Conservation (phyloP, 768 basidiomycete species). For the Chiua virens region DNA sequence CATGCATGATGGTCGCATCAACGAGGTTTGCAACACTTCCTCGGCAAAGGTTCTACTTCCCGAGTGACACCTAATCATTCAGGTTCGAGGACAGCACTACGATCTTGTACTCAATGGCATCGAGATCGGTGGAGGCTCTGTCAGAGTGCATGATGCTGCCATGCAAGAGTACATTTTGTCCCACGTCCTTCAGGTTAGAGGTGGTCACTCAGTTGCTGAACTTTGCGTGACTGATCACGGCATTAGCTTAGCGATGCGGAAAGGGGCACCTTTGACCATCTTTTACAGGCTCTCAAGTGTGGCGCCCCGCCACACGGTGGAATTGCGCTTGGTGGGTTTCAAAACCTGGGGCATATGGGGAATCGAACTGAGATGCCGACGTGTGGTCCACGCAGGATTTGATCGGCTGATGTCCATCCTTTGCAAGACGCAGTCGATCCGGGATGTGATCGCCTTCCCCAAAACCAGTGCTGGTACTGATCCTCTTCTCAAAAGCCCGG, state of each 20-base stretch:
- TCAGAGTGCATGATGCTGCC: slow-evolving; percentile 83
- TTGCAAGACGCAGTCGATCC: slow-evolving; percentile 82
- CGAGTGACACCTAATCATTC: slow-evolving; percentile 8
- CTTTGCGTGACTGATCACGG: slow-evolving; percentile 11
- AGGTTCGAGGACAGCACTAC: slow-evolving; percentile 95
- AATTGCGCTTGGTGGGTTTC: slow-evolving; percentile 76
- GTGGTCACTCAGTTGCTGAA: slow-evolving; percentile 2
- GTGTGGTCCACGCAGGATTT: slow-evolving; percentile 57
- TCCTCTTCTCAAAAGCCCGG: slow-evolving; percentile 87
- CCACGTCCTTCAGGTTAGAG: slow-evolving; percentile 71
- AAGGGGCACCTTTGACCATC: slow-evolving; percentile 74
- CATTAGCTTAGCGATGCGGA: slow-evolving; percentile 71
- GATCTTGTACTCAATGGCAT: slow-evolving; percentile 93
- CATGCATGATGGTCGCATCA: slow-evolving; percentile 69
- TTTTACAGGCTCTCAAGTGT: slow-evolving; percentile 81
- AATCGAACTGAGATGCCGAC: slow-evolving; percentile 8
- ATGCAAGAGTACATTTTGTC: slow-evolving; percentile 86
- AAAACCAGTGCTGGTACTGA: slow-evolving; percentile 85
- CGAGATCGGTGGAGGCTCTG: slow-evolving; percentile 93
- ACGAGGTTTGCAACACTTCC: slow-evolving; percentile 41
- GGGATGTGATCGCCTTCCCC: slow-evolving; percentile 96
- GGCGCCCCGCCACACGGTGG: slow-evolving; percentile 97
- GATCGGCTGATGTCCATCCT: slow-evolving; percentile 92
- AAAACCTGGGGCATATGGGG: slow-evolving; percentile 1
- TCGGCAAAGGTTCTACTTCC: background rate